Evolutionary conservation across 2,329 filamentous ascomycete species (phyloP).

Genomic region (Sporothrix pallida): DNA sequence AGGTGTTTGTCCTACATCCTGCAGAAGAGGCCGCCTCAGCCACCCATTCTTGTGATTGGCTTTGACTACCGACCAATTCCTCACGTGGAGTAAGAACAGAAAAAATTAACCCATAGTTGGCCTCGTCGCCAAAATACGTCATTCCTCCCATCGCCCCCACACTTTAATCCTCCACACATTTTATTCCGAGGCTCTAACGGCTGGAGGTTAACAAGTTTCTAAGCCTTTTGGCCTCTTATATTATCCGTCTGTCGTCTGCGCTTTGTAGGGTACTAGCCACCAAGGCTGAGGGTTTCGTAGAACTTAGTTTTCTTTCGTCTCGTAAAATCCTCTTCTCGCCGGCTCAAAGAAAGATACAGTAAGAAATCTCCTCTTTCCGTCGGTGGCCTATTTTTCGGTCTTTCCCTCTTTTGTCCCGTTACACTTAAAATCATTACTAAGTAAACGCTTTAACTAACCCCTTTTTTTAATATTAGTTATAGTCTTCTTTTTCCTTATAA

Average conservation of each 20-base stretch:
- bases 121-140: slow-evolving; percentile 13
- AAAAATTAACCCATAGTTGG: not conserved
- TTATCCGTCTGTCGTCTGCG: not conserved
- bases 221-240: not conserved
- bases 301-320: too few species aligned
- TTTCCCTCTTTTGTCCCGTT: not conserved
- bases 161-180: not conserved
- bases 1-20: not conserved
- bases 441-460: slow-evolving; percentile 6
- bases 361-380: not conserved
- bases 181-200: slow-evolving; percentile 5
- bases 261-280: not conserved
- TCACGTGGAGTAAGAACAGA: not conserved
- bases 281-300: too few species aligned
- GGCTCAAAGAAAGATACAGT: not conserved
- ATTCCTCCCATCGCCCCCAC: not conserved
- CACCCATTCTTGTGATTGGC: not conserved
- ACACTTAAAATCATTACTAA: not conserved
- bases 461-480: slow-evolving; percentile 11
- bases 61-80: not conserved
- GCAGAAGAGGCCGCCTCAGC: not conserved
- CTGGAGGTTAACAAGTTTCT: too few species aligned
- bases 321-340: not conserved
- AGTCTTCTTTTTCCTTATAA: not conserved
- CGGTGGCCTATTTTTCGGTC: not conserved